These are phyloP conservation scores for Juncus effusus DNA, from an alignment of 176 grass and related monocot genomes.

Conservation along the genomic window DNA sequence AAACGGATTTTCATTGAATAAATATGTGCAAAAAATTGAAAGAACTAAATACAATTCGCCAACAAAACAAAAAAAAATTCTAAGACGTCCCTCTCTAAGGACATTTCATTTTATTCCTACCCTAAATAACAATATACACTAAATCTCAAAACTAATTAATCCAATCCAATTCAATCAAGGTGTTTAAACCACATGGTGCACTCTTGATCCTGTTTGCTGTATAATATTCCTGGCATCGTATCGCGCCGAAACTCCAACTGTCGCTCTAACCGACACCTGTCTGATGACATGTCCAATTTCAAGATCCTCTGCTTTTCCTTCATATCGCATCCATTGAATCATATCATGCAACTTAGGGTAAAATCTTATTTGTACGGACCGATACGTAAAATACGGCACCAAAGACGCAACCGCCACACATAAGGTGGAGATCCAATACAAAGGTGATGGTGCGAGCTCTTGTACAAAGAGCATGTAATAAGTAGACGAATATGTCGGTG, in stretches of 20 bases:
- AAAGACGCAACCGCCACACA: conserved; percentile 43
- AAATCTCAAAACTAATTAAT: conserved; percentile 10
- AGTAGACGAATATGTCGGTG: conserved; percentile 43
- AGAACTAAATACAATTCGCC: conserved; percentile 9
- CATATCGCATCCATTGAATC: conserved; percentile 62
- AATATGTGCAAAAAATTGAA: conserved; percentile 24
- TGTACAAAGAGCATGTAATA: conserved; percentile 64
- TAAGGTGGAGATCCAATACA: conserved; percentile 66
- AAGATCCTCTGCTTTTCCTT: conserved; percentile 22
- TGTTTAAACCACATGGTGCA: conserved; percentile 25
- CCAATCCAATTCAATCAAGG: not conserved
- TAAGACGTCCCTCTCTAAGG: not conserved
- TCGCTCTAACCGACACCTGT: conserved; percentile 70
- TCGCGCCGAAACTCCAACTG: conserved; percentile 71
- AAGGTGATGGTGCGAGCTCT: conserved; percentile 37
- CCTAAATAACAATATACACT: conserved; percentile 22
- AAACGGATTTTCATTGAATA: conserved; percentile 12
- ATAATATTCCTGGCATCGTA: conserved; percentile 39
- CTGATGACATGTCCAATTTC: conserved; percentile 54
- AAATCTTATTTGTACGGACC: conserved; percentile 43
- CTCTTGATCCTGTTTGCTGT: conserved; percentile 34
- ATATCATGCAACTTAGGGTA: conserved; percentile 77
- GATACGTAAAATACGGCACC: conserved; percentile 57
- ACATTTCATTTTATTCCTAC: conserved; percentile 22
- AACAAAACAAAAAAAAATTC: conserved; percentile 13